Evolutionary conservation across 2,329 filamentous ascomycete species (phyloP).

Genomic region (Fonsecaea pedrosoi): DNA sequence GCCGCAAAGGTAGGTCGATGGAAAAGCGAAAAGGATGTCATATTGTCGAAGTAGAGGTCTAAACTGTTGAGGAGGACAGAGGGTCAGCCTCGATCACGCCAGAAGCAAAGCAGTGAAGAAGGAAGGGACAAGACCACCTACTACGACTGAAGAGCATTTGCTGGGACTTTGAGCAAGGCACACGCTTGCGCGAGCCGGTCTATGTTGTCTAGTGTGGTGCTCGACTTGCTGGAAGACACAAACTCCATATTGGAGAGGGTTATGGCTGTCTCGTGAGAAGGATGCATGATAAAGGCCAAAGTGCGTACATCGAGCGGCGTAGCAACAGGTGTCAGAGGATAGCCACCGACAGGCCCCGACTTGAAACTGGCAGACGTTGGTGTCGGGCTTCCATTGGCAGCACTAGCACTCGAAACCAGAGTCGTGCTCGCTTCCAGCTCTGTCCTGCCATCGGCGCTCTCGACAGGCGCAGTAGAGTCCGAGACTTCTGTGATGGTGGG

Average conservation of each 20-base stretch:
- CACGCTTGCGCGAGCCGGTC: slow-evolving; percentile 8
- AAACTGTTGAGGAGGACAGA: slow-evolving; percentile 11
- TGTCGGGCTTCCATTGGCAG: background rate
- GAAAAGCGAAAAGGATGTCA: slow-evolving; percentile 45
- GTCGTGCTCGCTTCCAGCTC: too few relatives aligned
- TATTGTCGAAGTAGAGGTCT: slow-evolving; percentile 43
- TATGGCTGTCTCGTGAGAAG: slow-evolving; percentile 37
- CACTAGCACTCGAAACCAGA: too few relatives aligned
- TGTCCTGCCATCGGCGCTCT: too few relatives aligned
- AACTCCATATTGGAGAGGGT: background rate
- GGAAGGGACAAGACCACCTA: slow-evolving; percentile 13
- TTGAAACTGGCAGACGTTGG: slow-evolving; percentile 3
- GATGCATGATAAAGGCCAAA: slow-evolving; percentile 40
- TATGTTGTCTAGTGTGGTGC: too few relatives aligned
- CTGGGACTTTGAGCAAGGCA: slow-evolving; percentile 8
- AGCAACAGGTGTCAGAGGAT: background rate
- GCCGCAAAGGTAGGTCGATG: slow-evolving; percentile 43
- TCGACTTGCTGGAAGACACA: background rate
- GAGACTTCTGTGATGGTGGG: too few relatives aligned
- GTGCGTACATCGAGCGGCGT: background rate
- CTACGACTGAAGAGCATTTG: slow-evolving; percentile 4
- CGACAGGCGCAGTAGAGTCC: too few relatives aligned
- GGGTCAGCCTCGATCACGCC: slow-evolving; percentile 5
- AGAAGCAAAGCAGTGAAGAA: background rate
- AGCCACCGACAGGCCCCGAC: background rate